These are phyloP conservation scores for Ceratobasidium sp. DNA, from an alignment of 1,284 basidiomycete genomes.

Conservation along the genomic window DNA sequence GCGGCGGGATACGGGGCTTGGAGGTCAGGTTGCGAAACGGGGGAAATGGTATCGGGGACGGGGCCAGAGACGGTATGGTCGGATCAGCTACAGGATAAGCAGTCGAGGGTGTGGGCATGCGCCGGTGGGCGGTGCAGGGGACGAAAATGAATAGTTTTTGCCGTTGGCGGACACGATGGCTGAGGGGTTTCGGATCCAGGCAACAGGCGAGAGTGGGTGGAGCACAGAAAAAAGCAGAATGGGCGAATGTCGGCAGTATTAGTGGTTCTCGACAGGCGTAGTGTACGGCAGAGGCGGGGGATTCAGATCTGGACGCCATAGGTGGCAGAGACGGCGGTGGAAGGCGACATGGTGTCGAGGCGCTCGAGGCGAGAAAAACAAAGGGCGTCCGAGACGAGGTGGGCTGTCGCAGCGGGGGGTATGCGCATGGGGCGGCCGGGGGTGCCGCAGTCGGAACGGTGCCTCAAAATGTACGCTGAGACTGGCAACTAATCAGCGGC, in stretches of 20 bases:
- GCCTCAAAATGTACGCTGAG: slow-evolving; percentile 13
- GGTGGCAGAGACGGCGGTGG: slow-evolving; percentile 25
- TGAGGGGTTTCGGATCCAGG: slow-evolving; percentile 23
- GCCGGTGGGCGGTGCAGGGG: slow-evolving; percentile 24
- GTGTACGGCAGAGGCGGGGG: slow-evolving; percentile 9
- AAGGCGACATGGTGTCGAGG: slow-evolving; percentile 39
- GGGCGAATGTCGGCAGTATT: slow-evolving; percentile 3
- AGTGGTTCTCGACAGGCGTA: slow-evolving; percentile 33
- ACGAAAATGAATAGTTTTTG: not conserved
- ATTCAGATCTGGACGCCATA: slow-evolving; percentile 41
- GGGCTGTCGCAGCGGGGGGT: too few species aligned
- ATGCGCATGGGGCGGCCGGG: slow-evolving; percentile 9
- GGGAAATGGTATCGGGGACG: too few species aligned
- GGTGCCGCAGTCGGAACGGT: not conserved
- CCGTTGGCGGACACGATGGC: slow-evolving; percentile 2
- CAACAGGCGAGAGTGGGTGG: not conserved
- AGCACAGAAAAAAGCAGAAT: not conserved
- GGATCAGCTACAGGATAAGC: too few species aligned
- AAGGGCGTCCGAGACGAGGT: not conserved
- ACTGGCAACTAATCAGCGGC: not conserved
- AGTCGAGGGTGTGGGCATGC: too few species aligned
- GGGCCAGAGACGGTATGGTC: too few species aligned
- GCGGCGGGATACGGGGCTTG: too few species aligned
- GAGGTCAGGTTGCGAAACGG: too few species aligned
- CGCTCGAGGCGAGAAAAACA: slow-evolving; percentile 39